Base-by-base conservation (phyloP, 2,329 filamentous ascomycete species). In the Trichoderma semiorbis region DNA sequence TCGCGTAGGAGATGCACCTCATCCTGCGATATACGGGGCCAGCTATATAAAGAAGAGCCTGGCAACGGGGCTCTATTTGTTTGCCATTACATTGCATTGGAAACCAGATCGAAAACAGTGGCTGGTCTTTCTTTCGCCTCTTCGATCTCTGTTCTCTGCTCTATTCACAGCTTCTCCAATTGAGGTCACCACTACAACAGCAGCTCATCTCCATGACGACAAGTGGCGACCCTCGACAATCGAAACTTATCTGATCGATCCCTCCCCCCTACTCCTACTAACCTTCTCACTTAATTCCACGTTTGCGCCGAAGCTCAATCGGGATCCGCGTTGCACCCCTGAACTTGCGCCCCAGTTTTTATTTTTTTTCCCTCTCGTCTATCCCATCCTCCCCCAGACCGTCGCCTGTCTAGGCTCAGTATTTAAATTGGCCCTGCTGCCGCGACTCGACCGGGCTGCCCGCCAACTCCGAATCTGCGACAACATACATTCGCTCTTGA, bases 401-500 rank as follows among this genome's bases (percentile, higher is more conserved):
- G 34, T 50, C 63, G 43, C 24, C n/a, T 39, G 39, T 18, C n/a
- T 66, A 58, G 53, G 24, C 53, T 58, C 65, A 60, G 53, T 53
- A 69, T 69, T 69, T 69, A 69, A 69, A 69, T 69, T 69, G 66
- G 66, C 66, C 66, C 55, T 43, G 66, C 66, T 62, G 66, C 57
- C 66, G 66, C 66, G 55, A 50, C 63, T 55, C 18, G 62, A 55
- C 28, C 28, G 63, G 28, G 39, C 26, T 36, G 32, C 53, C 65
- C 65, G 65, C 36, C 55, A 11, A n/a, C 55, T 53, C 66, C 57
- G 66, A 69, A 62, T 18, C 57, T 11, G 66, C 66, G 55, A 43
- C 39, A 39, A 21, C 34, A 21, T 14, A 21, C 34, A 21, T 14
- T 8, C 28, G 28, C 39, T n/a, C 7, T 53, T 62, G 24, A 36